These are phyloP conservation scores for Pholiota adiposa DNA, from an alignment of 1,284 basidiomycete genomes.

Conservation along the genomic window DNA sequence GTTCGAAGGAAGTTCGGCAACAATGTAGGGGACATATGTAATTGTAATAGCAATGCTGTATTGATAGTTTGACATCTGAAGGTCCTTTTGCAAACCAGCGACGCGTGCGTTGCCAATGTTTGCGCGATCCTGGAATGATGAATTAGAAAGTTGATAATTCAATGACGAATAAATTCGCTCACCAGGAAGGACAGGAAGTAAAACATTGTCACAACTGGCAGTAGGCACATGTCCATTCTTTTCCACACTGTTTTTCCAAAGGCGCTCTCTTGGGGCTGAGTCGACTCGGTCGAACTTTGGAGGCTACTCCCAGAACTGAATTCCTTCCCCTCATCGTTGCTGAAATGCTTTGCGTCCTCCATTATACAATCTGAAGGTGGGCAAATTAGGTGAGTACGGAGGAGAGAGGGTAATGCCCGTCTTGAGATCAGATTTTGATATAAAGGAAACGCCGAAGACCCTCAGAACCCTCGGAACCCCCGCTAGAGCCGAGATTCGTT, in stretches of 20 bases:
- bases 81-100: constrained; percentile 40
- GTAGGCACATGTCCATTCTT: constrained; percentile 51
- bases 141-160: not conserved
- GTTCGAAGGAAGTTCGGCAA: constrained; percentile 34
- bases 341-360: constrained; percentile 18
- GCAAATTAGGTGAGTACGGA: not conserved
- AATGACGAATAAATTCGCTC: constrained; percentile 20
- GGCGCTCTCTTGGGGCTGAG: constrained; percentile 18
- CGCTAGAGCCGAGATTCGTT: not conserved
- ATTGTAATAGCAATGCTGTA: not conserved
- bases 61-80: constrained; percentile 26
- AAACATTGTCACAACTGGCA: constrained; percentile 53
- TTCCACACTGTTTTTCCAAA: constrained; percentile 46
- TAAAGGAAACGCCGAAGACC: constrained; percentile 4
- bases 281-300: constrained; percentile 19
- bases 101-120: constrained; percentile 50
- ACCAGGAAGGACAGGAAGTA: constrained; percentile 57
- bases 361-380: constrained; percentile 10
- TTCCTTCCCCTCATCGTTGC: constrained; percentile 21
- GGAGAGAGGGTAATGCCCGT: not conserved
- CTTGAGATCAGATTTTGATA: not conserved
- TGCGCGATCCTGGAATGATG: constrained; percentile 35
- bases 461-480: constrained; percentile 7
- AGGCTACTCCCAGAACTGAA: constrained; percentile 24
- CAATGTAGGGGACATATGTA: constrained; percentile 30